Evolutionary conservation across 306 rosid species (phyloP), one percentile per base, ranked within the genome.

Genomic region (Fragaria iinumae): DNA sequence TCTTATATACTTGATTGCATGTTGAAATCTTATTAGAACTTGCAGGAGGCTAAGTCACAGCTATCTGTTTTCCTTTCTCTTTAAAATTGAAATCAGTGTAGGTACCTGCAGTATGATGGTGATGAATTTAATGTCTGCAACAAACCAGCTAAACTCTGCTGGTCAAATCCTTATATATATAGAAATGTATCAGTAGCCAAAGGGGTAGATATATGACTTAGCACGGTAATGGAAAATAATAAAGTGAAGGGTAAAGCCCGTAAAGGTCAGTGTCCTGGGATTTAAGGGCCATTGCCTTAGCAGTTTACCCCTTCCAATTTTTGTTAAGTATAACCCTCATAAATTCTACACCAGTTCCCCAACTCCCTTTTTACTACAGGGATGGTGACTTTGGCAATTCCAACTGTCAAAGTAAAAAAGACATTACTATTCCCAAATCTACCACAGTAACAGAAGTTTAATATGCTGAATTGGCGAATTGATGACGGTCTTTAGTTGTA

Each of bases 271-370:
- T 78, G 41, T 74, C 47, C 29, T 39, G 67, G 73, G 57, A 60
- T 70, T 71, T 38, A 39, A 63, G 27, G 70, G 52, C 21, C 39
- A 39, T 69, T 48, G 36, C 10, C 12, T 69, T 43, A 25, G 3
- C 10, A 45, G 18, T 68, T 68, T 32, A 34, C 23, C 7, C 23
- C 69, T 64, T 21, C 43, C 63, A 63, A 20, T 41, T 50, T 64
- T 43, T 27, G 75, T 66, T 59, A 45, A 79, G 75, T 72, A n/a
- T 36, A 36, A 32, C 29, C 76, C 23, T 32, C 65, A 78, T 83
- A 66, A 83, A 75, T 78, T 74, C 49, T 36, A 17, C n/a, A 78
- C 74, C 74, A 29, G 64, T 21, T 23, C 43, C 79, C 68, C 63
- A 56, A 48, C 64, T 41, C 21, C 80, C 57, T 67, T 41, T 34